A percentile compares a stretch with the other conserved stretches of the same genome.
phyloP scores from a whole-genome alignment of 208 protist species.

The Trypanosoma cruzi region DNA sequence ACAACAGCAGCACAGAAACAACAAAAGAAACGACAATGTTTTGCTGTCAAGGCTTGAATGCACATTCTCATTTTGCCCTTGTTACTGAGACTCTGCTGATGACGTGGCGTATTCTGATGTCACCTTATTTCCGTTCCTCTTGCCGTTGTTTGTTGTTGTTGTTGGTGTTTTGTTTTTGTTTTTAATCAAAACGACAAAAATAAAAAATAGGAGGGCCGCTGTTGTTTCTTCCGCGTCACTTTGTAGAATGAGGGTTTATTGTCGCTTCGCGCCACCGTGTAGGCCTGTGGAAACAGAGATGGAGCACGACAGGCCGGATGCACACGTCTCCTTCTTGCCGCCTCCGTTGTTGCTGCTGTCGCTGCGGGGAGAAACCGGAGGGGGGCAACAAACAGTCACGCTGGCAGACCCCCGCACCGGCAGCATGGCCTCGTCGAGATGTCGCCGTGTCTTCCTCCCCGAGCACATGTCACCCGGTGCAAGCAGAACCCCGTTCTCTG shows the following conservation, averaged over 20 bases:
- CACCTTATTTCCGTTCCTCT: too few relatives aligned
- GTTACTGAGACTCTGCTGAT: too few relatives aligned
- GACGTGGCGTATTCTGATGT: too few relatives aligned
- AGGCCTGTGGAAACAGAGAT: neutral
- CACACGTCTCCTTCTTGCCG: neutral
- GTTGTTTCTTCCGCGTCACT: neutral
- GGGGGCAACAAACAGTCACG: conserved; percentile 1
- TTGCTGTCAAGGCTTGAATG: too few relatives aligned
- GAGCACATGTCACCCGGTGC: neutral
- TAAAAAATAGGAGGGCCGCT: neutral
- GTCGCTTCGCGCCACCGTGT: conserved; percentile 47
- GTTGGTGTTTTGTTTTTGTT: neutral
- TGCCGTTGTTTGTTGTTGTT: too few relatives aligned
- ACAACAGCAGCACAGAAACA: too few relatives aligned
- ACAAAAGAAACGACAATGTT: too few relatives aligned
- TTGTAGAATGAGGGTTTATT: conserved; percentile 55
- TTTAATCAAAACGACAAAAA: neutral
- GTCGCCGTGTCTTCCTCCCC: conserved; percentile 20
- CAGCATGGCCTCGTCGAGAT: conserved; percentile 9
- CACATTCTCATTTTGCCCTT: too few relatives aligned
- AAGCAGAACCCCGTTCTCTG: too few relatives aligned
- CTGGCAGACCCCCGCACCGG: conserved; percentile 15
- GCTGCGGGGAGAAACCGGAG: conserved; percentile 12
- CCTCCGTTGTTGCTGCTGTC: conserved; percentile 28
- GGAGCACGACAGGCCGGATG: neutral